Percentiles rank a stretch among this genome's conserved stretches.
These are phyloP conservation scores for Malus asiatica DNA, from an alignment of 306 rosid species.

Conservation along the genomic window DNA sequence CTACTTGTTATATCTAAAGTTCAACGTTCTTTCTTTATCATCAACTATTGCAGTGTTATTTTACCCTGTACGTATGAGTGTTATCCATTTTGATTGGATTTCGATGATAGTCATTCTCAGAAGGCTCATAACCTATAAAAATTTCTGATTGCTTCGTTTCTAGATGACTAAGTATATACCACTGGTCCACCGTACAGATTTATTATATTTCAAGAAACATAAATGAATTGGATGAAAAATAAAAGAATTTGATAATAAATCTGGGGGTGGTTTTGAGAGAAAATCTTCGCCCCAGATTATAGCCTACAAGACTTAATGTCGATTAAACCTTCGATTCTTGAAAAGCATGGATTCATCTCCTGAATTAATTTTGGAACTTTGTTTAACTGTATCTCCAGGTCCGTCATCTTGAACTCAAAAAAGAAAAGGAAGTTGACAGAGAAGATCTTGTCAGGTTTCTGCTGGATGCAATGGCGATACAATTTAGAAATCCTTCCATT, in stretches of 20 bases:
- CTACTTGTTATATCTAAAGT: background rate
- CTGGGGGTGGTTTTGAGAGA: background rate
- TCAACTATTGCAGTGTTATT: background rate
- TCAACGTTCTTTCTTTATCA: background rate
- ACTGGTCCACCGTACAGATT: background rate
- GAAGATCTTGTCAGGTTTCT: constrained; percentile 55
- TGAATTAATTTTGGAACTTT: background rate
- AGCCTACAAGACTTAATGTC: background rate
- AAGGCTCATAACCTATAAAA: background rate
- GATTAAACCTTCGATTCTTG: background rate
- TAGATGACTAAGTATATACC: too few relatives aligned
- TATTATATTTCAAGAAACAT: background rate
- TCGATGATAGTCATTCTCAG: background rate
- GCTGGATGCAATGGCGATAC: constrained; percentile 60
- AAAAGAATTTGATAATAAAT: background rate
- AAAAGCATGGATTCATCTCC: background rate
- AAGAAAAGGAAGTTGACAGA: constrained; percentile 67
- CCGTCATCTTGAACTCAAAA: constrained; percentile 82
- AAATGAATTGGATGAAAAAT: background rate
- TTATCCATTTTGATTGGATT: background rate
- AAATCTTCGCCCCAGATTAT: background rate
- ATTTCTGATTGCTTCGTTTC: background rate
- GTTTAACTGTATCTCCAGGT: constrained; percentile 46
- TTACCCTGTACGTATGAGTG: background rate
- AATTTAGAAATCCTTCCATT: constrained; percentile 71